phyloP scores from a whole-genome alignment of 352 stramenopile species.

The Blastocystis sp. region DNA sequence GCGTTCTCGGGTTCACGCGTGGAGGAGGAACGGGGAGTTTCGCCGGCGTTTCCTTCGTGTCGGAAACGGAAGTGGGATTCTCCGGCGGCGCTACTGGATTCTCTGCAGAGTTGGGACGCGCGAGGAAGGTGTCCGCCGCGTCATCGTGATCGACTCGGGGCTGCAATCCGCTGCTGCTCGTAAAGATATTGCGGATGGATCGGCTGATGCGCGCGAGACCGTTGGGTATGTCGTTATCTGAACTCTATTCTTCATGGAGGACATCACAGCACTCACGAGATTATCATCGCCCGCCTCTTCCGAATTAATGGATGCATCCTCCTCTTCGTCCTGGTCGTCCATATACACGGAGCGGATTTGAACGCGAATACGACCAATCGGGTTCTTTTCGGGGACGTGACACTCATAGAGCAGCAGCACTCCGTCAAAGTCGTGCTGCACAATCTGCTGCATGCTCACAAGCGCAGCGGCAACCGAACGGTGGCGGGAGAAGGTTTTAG shows the following conservation, averaged over 20 bases:
- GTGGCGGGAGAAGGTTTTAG: conserved; percentile 72
- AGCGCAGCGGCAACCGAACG: conserved; percentile 62
- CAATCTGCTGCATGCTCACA: conserved; percentile 73
- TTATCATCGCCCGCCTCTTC: conserved; percentile 16
- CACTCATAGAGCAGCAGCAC: conserved; percentile 63
- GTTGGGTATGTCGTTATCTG: conserved; percentile 18
- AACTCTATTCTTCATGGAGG: conserved; percentile 24
- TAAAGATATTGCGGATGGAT: conserved; percentile 56
- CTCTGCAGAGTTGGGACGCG: background rate
- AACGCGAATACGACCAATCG: conserved; percentile 39
- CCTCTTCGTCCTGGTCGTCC: conserved; percentile 58
- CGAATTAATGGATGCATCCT: background rate
- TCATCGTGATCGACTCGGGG: background rate
- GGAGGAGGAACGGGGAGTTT: background rate
- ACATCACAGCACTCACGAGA: background rate
- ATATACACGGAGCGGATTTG: conserved; percentile 67
- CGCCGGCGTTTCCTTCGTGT: background rate
- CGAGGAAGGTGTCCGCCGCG: background rate
- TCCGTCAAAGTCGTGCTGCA: conserved; percentile 68
- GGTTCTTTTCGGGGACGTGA: conserved; percentile 57
- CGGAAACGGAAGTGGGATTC: background rate
- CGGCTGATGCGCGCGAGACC: conserved; percentile 49
- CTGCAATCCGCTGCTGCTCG: background rate
- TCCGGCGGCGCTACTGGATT: too few species aligned
- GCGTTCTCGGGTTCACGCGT: background rate